These are phyloP conservation scores for Aspergillus brunneoviolaceus DNA, from an alignment of 2,329 filamentous ascomycete genomes.

Conservation along the genomic window DNA sequence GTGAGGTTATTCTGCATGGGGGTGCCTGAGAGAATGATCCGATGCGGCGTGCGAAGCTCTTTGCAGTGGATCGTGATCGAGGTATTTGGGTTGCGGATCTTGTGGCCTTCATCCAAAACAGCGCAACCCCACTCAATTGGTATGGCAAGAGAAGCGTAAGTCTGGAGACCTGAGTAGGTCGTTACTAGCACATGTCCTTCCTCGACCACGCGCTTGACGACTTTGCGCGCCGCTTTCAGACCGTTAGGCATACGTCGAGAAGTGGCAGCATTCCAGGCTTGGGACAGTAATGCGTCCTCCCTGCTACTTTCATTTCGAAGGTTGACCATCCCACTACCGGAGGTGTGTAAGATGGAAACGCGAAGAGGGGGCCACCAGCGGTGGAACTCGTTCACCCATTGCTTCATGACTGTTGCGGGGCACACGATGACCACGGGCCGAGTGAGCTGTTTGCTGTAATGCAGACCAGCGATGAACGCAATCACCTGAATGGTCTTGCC, in stretches of 20 bases:
- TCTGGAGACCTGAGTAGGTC: slow-evolving; percentile 93
- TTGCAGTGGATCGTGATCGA: slow-evolving; percentile 95
- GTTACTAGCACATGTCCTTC: slow-evolving; percentile 93
- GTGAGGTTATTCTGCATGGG: slow-evolving; percentile 97
- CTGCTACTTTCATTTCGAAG: slow-evolving; percentile 60
- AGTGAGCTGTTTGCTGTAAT: slow-evolving; percentile 82
- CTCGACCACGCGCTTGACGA: slow-evolving; percentile 76
- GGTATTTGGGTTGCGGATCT: slow-evolving; percentile 95
- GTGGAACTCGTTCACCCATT: slow-evolving; percentile 99
- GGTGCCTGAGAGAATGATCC: slow-evolving; percentile 91
- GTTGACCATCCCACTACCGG: slow-evolving; percentile 94
- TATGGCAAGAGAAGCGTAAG: slow-evolving; percentile 79
- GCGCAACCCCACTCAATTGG: slow-evolving; percentile 89
- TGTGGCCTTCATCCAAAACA: slow-evolving; percentile 94
- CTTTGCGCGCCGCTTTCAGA: slow-evolving; percentile 70
- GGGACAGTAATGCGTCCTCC: slow-evolving; percentile 64
- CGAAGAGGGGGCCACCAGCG: slow-evolving; percentile 99
- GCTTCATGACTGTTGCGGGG: slow-evolving; percentile 89
- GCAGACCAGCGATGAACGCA: slow-evolving; percentile 82
- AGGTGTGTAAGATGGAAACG: slow-evolving; percentile 91
- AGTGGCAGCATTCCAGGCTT: slow-evolving; percentile 49
- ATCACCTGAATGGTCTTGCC: slow-evolving; percentile 86
- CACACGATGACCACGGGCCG: slow-evolving; percentile 90
- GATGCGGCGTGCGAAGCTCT: slow-evolving; percentile 82
- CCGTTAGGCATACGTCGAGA: slow-evolving; percentile 49